Percentiles rank a stretch among this genome's conserved stretches.
Evolutionary conservation across 768 basidiomycete genomes (phyloP).

Genomic region (Leucosporidium yakuticum): DNA sequence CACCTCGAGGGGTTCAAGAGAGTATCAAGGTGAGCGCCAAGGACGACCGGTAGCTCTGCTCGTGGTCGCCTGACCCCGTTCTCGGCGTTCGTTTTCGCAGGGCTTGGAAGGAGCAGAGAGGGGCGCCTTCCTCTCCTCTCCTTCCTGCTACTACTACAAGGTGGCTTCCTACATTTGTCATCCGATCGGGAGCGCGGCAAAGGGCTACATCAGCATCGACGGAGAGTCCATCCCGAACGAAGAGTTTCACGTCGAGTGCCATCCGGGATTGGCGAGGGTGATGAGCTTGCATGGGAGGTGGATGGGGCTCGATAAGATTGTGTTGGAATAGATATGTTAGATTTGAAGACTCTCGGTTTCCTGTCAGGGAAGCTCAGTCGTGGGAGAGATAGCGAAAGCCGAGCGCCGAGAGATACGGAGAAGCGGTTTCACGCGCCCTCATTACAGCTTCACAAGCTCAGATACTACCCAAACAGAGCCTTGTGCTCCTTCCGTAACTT

Average conservation of each 20-base stretch:
- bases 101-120: conserved; percentile 59
- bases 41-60: conserved; percentile 14
- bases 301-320: too few species aligned
- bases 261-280: conserved; percentile 40
- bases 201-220: conserved; percentile 66
- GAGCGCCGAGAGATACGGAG: too few species aligned
- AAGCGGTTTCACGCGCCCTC: too few species aligned
- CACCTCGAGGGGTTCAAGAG: conserved; percentile 20
- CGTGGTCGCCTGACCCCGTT: neutral
- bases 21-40: too few species aligned
- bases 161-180: too few species aligned
- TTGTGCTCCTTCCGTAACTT: neutral
- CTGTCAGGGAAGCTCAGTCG: too few species aligned
- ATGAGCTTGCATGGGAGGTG: conserved; percentile 11
- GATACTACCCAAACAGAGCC: too few species aligned
- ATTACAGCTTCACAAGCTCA: too few species aligned
- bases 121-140: conserved; percentile 53
- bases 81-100: conserved; percentile 21
- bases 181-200: too few species aligned
- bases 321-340: too few species aligned
- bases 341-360: too few species aligned
- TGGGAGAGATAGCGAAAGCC: too few species aligned
- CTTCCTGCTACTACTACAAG: neutral
- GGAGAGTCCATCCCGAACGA: conserved; percentile 71
- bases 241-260: conserved; percentile 70